Conservation (phyloP, 345 rosid species). For the Syzygium jambos region DNA sequence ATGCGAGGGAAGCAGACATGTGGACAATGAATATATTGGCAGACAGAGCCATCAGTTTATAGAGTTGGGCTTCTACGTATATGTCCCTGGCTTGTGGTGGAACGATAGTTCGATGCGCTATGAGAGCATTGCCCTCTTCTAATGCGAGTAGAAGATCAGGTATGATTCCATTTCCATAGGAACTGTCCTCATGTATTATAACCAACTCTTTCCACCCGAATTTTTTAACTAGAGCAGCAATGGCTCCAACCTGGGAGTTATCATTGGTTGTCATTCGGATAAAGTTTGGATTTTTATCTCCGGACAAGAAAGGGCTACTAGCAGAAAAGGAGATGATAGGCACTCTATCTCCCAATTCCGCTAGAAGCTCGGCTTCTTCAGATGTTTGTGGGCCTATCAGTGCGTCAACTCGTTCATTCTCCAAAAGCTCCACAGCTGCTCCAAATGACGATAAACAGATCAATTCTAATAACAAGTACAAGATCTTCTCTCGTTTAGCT, state of each 20-base stretch:
- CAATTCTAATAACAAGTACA: not conserved
- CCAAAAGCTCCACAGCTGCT: not conserved
- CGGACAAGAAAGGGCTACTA: too few relatives aligned
- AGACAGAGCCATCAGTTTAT: not conserved
- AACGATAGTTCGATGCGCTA: not conserved
- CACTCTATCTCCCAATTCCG: too few relatives aligned
- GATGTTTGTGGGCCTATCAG: too few relatives aligned
- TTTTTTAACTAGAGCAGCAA: conserved; percentile 7
- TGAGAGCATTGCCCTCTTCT: not conserved
- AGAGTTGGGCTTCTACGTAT: not conserved
- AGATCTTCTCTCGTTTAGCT: not conserved
- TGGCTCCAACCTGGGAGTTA: conserved; percentile 6
- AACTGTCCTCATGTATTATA: conserved; percentile 9
- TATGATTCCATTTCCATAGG: not conserved
- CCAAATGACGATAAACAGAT: not conserved
- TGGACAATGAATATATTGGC: not conserved
- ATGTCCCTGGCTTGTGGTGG: not conserved
- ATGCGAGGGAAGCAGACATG: not conserved
- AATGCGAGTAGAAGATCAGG: not conserved
- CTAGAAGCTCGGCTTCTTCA: too few relatives aligned
- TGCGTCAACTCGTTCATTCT: too few relatives aligned
- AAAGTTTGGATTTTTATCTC: conserved; percentile 1
- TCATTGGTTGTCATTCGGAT: conserved; percentile 9
- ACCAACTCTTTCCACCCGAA: conserved; percentile 15
- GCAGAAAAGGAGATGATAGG: too few relatives aligned